phyloP scores from a whole-genome alignment of 2,329 filamentous ascomycete genomes.

The Ophiosphaerella herpotricha region DNA sequence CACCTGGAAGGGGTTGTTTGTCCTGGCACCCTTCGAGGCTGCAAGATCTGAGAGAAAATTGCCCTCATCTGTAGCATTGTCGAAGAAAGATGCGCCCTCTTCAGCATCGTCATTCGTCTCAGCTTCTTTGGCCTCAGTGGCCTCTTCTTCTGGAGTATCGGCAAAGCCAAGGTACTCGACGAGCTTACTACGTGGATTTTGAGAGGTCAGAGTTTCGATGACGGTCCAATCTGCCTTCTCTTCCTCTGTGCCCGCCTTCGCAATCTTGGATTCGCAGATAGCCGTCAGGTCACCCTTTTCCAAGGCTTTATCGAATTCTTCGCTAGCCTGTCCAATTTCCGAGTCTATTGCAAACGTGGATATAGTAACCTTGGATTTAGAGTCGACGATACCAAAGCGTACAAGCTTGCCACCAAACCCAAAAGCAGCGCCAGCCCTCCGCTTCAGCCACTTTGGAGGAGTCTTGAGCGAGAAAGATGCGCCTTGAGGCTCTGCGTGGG shows the following conservation, averaged over 20 bases:
- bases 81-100: constrained; percentile 75
- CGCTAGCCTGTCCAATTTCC: constrained; percentile 79
- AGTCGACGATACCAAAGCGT: constrained; percentile 71
- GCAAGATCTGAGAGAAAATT: constrained; percentile 85
- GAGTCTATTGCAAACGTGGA: constrained; percentile 88
- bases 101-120: constrained; percentile 54
- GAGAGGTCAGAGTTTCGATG: constrained; percentile 83
- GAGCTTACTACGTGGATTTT: constrained; percentile 83
- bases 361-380: constrained; percentile 77
- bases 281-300: constrained; percentile 74
- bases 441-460: constrained; percentile 88
- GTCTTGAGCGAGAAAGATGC: constrained; percentile 85
- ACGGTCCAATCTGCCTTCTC: constrained; percentile 97
- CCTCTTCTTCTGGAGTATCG: constrained; percentile 55
- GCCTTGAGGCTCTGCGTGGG: constrained; percentile 87
- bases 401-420: constrained; percentile 95
- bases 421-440: constrained; percentile 84
- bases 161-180: constrained; percentile 89
- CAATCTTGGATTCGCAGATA: constrained; percentile 80
- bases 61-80: constrained; percentile 70
- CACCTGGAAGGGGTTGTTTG: constrained; percentile 91
- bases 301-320: constrained; percentile 84
- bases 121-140: constrained; percentile 27
- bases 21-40: constrained; percentile 88
- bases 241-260: constrained; percentile 77